Evolutionary conservation across 202 grass and related monocot genomes (phyloP), one percentile per base, ranked within the genome.

Genomic region (Panicum virgatum): DNA sequence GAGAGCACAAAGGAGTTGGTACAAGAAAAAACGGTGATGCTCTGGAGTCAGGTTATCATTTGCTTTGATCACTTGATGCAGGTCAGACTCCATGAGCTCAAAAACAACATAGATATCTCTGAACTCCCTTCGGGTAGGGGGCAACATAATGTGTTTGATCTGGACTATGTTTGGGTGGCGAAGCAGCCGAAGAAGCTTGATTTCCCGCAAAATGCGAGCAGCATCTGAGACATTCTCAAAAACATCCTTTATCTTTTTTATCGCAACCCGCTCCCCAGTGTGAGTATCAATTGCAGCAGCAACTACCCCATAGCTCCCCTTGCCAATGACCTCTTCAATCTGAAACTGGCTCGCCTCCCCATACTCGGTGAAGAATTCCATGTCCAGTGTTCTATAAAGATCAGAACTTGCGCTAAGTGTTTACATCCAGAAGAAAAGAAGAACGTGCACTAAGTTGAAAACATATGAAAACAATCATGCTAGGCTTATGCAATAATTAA

Each of bases 131-230:
- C 86, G 79, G 6, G 90, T 78, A 87, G 95, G 90, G 4, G 95
- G 95, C 9, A 98, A 80, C 95, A 98, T 90, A 42, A 98, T 93
- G 79, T 98, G 95, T 50, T 98, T 98, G 77, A 95, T 93, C 77
- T 85, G 82, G 12, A 98, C 92, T 64, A 98, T 91, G 77, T 98
- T 84, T 74, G 90, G 88, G 78, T 98, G 95, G 26, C 69, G 88
- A 47, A 98, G 83, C 30, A 95, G 57, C n/a, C 90, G 70, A 76
- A 98, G 90, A 57, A 98, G 73, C 84, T 95, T 98, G 84, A 94
- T 98, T 85, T 98, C 95, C 50, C 92, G 80, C 34, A 98, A 79
- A 63, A 98, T 95, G 69, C 86, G 86, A 29, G 82, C 86, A 14
- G 92, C 90, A 89, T 95, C 86, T 12, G 95, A 91, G 69, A 91